Percentiles rank a stretch among this genome's conserved stretches.
phyloP scores from a whole-genome alignment of 805 yeast genomes.

The Candida khao-thaluensis region DNA sequence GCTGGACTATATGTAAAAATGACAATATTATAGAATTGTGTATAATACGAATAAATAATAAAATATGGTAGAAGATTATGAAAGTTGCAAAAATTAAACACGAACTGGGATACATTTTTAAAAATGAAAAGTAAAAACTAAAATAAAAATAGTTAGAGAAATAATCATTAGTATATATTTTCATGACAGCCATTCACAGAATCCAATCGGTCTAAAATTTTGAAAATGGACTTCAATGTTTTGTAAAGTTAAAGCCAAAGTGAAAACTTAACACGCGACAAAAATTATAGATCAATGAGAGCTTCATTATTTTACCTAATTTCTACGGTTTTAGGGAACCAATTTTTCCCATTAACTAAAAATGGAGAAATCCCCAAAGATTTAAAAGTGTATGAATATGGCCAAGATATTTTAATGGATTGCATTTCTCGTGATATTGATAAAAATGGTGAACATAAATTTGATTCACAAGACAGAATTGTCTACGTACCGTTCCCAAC shows the following conservation, averaged over 20 bases:
- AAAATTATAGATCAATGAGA: constrained; percentile 2
- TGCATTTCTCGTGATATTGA: constrained; percentile 71
- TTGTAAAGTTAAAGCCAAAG: no score
- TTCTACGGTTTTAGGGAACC: constrained; percentile 12
- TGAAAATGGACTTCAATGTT: no score
- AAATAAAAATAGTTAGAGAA: no score
- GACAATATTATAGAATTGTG: constrained; percentile 1
- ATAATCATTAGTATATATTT: no score
- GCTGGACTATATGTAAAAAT: constrained; percentile 2
- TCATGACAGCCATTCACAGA: no score
- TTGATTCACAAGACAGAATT: constrained; percentile 60
- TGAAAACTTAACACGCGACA: constrained; percentile 3
- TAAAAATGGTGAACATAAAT: constrained; percentile 66
- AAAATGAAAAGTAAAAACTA: no score
- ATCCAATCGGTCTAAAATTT: no score
- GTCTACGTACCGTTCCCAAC: constrained; percentile 57
- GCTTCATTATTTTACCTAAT: constrained; percentile 1
- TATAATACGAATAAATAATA: constrained; percentile 1
- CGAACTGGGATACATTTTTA: no score
- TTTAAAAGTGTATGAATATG: constrained; percentile 35
- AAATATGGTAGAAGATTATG: neutral
- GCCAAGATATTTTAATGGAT: constrained; percentile 48
- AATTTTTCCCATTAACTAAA: constrained; percentile 37
- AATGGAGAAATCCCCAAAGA: constrained; percentile 37
- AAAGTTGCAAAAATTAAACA: no score